Conservation (phyloP, 176 grass and related monocot species). For the Saccharum spontaneum region DNA sequence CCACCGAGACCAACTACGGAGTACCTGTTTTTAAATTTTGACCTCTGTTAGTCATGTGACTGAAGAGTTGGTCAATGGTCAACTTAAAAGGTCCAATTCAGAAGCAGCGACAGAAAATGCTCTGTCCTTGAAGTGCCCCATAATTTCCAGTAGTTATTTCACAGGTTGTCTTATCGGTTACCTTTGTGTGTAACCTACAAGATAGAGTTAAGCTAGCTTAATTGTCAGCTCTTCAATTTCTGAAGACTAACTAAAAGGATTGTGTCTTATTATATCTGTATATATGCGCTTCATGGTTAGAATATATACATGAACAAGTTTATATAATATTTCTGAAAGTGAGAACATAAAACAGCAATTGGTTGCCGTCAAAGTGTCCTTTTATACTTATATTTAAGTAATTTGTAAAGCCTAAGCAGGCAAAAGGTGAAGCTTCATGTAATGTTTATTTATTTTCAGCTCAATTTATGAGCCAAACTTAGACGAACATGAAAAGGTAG, state of each 20-base stretch:
- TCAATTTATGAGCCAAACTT: background rate
- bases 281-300: background rate
- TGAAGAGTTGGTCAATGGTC: background rate
- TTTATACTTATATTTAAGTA: background rate
- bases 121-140: background rate
- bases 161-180: background rate
- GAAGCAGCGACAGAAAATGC: background rate
- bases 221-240: conserved; percentile 12
- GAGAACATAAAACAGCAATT: background rate
- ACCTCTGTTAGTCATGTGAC: background rate
- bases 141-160: background rate
- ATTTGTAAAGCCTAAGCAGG: background rate
- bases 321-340: background rate
- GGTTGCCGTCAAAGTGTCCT: background rate
- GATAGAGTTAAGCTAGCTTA: conserved; percentile 22
- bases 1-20: background rate
- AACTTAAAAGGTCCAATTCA: background rate
- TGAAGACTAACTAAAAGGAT: background rate
- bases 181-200: conserved; percentile 13
- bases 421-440: background rate
- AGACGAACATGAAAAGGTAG: background rate
- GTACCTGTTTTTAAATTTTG: background rate
- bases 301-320: background rate
- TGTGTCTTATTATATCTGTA: background rate
- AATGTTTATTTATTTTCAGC: background rate